These are phyloP conservation scores for Magnaporthiopsis rhizophila DNA, from an alignment of 2,329 filamentous ascomycete genomes.

Conservation along the genomic window DNA sequence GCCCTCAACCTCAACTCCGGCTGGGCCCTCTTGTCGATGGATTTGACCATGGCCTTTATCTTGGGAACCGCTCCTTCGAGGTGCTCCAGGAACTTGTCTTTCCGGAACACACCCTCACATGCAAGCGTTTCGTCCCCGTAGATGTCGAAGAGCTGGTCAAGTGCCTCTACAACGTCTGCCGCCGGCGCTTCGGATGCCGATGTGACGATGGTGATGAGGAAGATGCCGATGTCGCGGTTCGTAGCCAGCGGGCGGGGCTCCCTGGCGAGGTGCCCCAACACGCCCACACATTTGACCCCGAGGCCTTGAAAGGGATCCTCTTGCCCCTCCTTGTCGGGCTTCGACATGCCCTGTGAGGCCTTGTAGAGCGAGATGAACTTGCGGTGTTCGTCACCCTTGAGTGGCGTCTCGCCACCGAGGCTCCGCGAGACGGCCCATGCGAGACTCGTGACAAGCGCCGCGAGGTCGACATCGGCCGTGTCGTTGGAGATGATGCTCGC, in stretches of 20 bases:
- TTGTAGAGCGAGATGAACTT: constrained; percentile 60
- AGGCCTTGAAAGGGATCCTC: constrained; percentile 54
- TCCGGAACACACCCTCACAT: constrained; percentile 59
- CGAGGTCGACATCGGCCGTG: constrained; percentile 53
- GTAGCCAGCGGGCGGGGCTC: constrained; percentile 42
- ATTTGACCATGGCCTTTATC: constrained; percentile 48
- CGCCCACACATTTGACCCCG: constrained; percentile 59
- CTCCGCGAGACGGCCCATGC: constrained; percentile 57
- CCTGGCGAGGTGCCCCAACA: constrained; percentile 55
- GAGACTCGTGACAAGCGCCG: constrained; percentile 55
- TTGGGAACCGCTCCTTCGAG: constrained; percentile 47
- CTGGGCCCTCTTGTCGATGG: constrained; percentile 50
- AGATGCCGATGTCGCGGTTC: constrained; percentile 57
- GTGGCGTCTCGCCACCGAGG: constrained; percentile 39
- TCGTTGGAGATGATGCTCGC: constrained; percentile 50
- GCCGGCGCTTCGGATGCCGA: constrained; percentile 32
- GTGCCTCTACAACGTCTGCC: constrained; percentile 53
- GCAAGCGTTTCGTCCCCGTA: constrained; percentile 53
- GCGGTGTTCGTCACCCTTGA: constrained; percentile 45
- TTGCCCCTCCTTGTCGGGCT: constrained; percentile 17
- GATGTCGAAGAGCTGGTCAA: constrained; percentile 61
- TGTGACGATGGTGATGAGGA: constrained; percentile 50
- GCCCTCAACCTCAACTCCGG: constrained; percentile 49
- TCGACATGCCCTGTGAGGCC: constrained; percentile 38
- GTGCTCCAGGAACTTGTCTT: constrained; percentile 49